Evolutionary conservation across 2,329 filamentous ascomycete species (phyloP).

Genomic region (Beauveria caledonica): DNA sequence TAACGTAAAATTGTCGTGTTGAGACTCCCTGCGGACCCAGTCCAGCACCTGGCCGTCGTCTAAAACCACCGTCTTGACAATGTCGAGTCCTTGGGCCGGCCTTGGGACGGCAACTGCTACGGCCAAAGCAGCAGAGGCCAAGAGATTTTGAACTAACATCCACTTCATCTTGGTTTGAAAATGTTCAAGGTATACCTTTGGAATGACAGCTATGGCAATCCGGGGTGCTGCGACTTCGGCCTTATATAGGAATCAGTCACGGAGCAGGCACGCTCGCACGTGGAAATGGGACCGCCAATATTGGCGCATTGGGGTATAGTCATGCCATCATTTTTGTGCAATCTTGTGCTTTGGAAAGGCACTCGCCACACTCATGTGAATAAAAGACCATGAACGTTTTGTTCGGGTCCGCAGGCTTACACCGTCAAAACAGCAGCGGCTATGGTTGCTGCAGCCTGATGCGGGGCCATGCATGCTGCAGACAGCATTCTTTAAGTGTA

Average conservation of each 20-base stretch:
- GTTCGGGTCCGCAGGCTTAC: not conserved
- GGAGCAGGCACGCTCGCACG: not conserved
- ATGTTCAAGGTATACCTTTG: not conserved
- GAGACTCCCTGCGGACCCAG: constrained; percentile 15
- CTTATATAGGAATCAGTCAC: not conserved
- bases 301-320: not conserved
- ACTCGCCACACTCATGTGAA: not conserved
- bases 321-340: constrained; percentile 6
- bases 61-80: constrained; percentile 13
- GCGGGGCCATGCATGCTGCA: constrained; percentile 3
- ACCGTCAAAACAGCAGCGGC: not conserved
- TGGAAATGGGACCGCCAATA: not conserved
- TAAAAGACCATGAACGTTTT: not conserved
- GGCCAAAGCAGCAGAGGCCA: not conserved
- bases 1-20: constrained; percentile 7
- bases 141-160: not conserved
- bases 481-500: not conserved
- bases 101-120: not conserved
- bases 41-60: constrained; percentile 15
- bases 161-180: not conserved
- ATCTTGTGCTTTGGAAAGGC: not conserved
- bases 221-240: not conserved
- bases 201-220: too few relatives aligned
- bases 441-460: not conserved
- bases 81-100: not conserved